Evolutionary conservation across 345 rosid species (phyloP).

Genomic region (Trapa bicornis): DNA sequence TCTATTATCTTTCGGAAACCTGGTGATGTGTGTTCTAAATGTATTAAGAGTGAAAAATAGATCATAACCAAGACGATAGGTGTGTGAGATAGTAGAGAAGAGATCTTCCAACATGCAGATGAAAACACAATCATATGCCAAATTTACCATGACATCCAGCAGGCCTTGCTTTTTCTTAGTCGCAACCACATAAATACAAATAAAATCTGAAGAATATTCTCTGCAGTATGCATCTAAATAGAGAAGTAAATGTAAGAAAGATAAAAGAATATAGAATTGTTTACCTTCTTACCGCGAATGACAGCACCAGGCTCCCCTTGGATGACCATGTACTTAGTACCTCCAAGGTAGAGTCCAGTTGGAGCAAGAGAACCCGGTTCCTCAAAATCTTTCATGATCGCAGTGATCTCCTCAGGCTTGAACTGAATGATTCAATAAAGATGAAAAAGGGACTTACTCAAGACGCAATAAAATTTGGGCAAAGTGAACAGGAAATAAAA

Average conservation of each 20-base stretch:
- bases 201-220: too few species aligned
- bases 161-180: neutral
- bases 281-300: slow-evolving; percentile 86
- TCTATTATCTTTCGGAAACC: too few species aligned
- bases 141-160: neutral
- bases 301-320: slow-evolving; percentile 83
- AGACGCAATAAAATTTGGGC: neutral
- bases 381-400: slow-evolving; percentile 40
- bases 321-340: slow-evolving; percentile 75
- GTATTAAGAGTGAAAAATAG: neutral
- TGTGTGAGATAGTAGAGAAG: neutral
- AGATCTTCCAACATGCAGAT: neutral
- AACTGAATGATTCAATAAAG: slow-evolving; percentile 32
- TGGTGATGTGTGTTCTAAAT: neutral
- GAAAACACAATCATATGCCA: neutral
- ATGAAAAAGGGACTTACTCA: neutral
- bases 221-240: too few species aligned
- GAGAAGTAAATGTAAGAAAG: neutral
- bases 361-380: slow-evolving; percentile 87
- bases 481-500: neutral
- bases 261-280: neutral
- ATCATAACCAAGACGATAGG: neutral
- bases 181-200: too few species aligned
- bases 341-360: slow-evolving; percentile 57
- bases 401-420: slow-evolving; percentile 50